These are phyloP conservation scores for Fonsecaea multimorphosa DNA, from an alignment of 2,329 filamentous ascomycete genomes.

Conservation along the genomic window DNA sequence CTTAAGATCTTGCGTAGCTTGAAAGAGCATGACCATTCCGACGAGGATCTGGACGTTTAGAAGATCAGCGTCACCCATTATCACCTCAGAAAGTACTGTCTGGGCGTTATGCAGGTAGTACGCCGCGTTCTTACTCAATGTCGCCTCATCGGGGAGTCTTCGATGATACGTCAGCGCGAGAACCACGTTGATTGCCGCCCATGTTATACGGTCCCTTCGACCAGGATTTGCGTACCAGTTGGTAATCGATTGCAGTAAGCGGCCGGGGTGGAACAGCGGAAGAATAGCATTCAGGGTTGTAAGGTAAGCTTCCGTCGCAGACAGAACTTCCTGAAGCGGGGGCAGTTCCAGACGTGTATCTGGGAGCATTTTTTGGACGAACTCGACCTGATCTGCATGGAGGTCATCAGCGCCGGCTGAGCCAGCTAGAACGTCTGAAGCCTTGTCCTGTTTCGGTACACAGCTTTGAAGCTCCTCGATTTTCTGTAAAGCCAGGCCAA, in stretches of 20 bases:
- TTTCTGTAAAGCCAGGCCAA: neutral
- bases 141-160: conserved; percentile 13
- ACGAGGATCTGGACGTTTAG: conserved; percentile 44
- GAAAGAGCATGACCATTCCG: conserved; percentile 43
- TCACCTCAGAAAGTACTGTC: conserved; percentile 41
- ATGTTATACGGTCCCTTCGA: conserved; percentile 38
- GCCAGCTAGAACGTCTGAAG: neutral
- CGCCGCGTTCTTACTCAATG: conserved; percentile 19
- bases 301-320: conserved; percentile 24
- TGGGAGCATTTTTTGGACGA: neutral
- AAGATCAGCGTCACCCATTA: conserved; percentile 40
- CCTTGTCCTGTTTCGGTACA: neutral
- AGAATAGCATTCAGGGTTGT: conserved; percentile 28
- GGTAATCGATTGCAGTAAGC: conserved; percentile 21
- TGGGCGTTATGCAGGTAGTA: conserved; percentile 42
- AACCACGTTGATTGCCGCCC: conserved; percentile 44
- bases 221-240: conserved; percentile 19
- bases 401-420: neutral
- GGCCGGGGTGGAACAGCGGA: conserved; percentile 29
- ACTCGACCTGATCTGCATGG: conserved; percentile 6
- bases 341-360: conserved; percentile 16
- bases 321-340: conserved; percentile 25
- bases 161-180: conserved; percentile 41
- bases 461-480: conserved; percentile 8
- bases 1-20: conserved; percentile 40